These are phyloP conservation scores for Cordyceps farinosa DNA, from an alignment of 2,329 filamentous ascomycete genomes.

Conservation along the genomic window DNA sequence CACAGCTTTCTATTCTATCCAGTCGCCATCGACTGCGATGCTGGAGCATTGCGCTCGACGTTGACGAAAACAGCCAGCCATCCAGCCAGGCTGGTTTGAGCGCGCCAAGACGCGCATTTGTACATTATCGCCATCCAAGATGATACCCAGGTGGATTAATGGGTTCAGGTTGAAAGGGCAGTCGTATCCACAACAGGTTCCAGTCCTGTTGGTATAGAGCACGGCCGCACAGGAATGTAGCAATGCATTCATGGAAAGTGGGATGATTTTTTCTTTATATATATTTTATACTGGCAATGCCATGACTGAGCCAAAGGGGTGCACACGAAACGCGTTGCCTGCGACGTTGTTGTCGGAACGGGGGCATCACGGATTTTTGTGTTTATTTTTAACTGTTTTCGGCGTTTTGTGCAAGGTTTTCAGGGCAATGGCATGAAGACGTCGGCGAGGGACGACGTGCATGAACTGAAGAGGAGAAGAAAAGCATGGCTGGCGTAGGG, in stretches of 20 bases:
- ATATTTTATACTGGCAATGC: background rate
- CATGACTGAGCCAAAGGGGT: background rate
- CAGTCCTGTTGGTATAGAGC: constrained; percentile 11
- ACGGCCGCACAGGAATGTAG: background rate
- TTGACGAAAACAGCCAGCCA: background rate
- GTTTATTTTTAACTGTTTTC: constrained; percentile 1
- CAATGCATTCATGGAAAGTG: constrained; percentile 4
- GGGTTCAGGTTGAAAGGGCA: constrained; percentile 1
- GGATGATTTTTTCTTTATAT: constrained; percentile 9
- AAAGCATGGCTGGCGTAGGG: constrained; percentile 14
- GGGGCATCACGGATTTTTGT: background rate
- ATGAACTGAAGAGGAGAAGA: constrained; percentile 4
- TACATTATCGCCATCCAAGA: constrained; percentile 13
- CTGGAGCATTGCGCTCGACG: constrained; percentile 10
- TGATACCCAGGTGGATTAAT: constrained; percentile 10
- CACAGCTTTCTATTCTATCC: constrained; percentile 5
- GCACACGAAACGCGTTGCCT: background rate
- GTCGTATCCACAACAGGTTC: constrained; percentile 9
- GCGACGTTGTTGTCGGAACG: background rate
- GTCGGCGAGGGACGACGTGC: constrained; percentile 2
- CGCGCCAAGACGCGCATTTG: constrained; percentile 11
- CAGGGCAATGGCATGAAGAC: constrained; percentile 3
- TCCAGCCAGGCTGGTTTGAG: background rate
- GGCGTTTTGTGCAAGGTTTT: constrained; percentile 10
- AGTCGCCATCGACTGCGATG: background rate